phyloP scores from a whole-genome alignment of 73 alveolate genomes.

The Breviolum minutum region DNA sequence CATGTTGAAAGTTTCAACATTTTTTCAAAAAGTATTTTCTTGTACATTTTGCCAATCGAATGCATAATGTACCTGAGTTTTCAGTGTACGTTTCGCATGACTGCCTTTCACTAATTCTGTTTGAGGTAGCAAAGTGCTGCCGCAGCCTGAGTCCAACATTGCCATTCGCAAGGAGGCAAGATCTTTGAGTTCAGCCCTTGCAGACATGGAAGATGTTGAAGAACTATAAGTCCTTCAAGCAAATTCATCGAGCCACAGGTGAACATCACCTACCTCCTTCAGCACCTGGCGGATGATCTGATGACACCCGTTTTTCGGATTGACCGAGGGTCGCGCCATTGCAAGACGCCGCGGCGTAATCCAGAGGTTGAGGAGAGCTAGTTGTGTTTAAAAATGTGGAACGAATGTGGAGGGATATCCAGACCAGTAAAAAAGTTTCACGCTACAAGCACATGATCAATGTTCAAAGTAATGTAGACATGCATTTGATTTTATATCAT shows the following conservation, averaged over 20 bases:
- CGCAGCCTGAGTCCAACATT: slow-evolving; percentile 48
- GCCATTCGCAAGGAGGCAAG: not conserved
- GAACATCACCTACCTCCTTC: slow-evolving; percentile 59
- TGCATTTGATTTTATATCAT: too few species aligned
- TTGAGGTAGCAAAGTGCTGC: slow-evolving; percentile 43
- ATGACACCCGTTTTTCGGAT: not conserved
- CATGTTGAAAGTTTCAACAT: too few species aligned
- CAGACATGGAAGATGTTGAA: not conserved
- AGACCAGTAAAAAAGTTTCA: too few species aligned
- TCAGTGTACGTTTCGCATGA: not conserved
- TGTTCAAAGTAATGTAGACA: too few species aligned
- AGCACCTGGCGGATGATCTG: slow-evolving; percentile 20
- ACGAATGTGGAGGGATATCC: too few species aligned
- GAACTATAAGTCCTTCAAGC: not conserved
- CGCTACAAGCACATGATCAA: too few species aligned
- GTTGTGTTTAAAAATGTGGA: too few species aligned
- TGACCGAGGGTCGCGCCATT: slow-evolving; percentile 15
- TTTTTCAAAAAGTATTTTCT: too few species aligned
- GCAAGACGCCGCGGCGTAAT: slow-evolving; percentile 64
- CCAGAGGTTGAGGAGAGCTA: slow-evolving; percentile 45
- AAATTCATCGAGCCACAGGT: not conserved
- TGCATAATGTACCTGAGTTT: not conserved
- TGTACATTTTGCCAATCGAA: too few species aligned
- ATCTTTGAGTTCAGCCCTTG: not conserved
- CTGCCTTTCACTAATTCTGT: not conserved